phyloP scores from a whole-genome alignment of 306 rosid species.

The Acacia confusa region DNA sequence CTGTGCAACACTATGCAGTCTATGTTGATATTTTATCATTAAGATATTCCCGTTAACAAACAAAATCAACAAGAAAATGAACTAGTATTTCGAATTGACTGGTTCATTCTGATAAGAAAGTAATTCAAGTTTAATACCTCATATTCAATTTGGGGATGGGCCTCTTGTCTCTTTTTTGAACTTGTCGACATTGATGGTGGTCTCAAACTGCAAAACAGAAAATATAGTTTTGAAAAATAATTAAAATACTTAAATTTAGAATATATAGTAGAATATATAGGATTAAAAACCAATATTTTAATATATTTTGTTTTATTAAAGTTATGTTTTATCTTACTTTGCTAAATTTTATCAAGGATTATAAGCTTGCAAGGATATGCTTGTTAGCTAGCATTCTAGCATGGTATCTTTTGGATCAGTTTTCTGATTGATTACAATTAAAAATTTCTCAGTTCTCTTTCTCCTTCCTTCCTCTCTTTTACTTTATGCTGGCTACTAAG shows the following conservation, averaged over 20 bases:
- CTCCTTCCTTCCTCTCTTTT: background rate
- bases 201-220: conserved; percentile 59
- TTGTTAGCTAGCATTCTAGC: background rate
- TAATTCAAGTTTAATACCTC: conserved; percentile 51
- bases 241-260: background rate
- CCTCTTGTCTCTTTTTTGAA: conserved; percentile 67
- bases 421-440: background rate
- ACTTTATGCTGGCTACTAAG: background rate
- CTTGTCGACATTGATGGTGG: conserved; percentile 29
- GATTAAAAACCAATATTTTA: background rate
- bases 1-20: background rate
- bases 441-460: background rate
- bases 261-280: background rate
- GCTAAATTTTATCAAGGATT: background rate
- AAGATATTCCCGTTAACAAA: background rate
- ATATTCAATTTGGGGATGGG: conserved; percentile 35
- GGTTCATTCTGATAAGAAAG: conserved; percentile 5
- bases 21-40: background rate
- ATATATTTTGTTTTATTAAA: background rate
- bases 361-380: background rate
- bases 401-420: background rate
- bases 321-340: background rate
- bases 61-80: background rate
- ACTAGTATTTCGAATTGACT: background rate
- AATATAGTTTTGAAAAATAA: background rate